Percentiles rank a stretch among this genome's conserved stretches.
These are phyloP conservation scores for Cutaneotrichosporon sp. DNA, from an alignment of 1,284 basidiomycete species.

Conservation along the genomic window DNA sequence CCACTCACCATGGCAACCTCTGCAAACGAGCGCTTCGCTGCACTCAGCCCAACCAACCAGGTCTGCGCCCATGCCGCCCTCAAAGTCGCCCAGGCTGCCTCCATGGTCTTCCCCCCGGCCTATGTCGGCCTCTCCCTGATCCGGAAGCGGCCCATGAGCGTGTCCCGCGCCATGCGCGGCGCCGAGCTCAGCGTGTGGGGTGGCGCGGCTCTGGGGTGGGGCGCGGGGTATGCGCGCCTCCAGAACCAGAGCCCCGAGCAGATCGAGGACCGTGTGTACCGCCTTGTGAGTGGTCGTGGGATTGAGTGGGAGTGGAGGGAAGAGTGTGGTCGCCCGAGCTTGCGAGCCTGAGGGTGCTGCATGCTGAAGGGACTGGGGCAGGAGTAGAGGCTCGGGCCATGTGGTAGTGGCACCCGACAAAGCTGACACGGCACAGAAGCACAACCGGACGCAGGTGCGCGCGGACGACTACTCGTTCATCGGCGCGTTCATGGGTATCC, in stretches of 20 bases:
- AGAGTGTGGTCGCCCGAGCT: too few species aligned
- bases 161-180: conserved; percentile 34
- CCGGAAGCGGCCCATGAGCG: conserved; percentile 36
- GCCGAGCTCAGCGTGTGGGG: conserved; percentile 25
- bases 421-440: conserved; percentile 26
- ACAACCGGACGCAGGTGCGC: conserved; percentile 39
- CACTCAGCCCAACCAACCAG: conserved; percentile 33
- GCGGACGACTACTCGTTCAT: conserved; percentile 52
- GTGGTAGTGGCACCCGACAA: conserved; percentile 7
- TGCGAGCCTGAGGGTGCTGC: too few species aligned
- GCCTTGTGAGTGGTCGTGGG: conserved; percentile 52
- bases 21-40: conserved; percentile 31
- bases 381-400: background rate
- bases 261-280: conserved; percentile 33
- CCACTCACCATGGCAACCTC: conserved; percentile 36
- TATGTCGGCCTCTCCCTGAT: conserved; percentile 38
- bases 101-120: conserved; percentile 43
- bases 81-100: conserved; percentile 41
- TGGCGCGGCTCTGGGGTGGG: conserved; percentile 32
- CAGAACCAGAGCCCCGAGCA: conserved; percentile 37
- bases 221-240: conserved; percentile 33
- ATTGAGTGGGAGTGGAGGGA: too few species aligned
- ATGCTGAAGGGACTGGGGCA: background rate
- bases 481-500: conserved; percentile 41
- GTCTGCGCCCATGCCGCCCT: conserved; percentile 38